These are phyloP conservation scores for Isabelozyma heimii DNA, from an alignment of 805 yeast species.

Conservation along the genomic window DNA sequence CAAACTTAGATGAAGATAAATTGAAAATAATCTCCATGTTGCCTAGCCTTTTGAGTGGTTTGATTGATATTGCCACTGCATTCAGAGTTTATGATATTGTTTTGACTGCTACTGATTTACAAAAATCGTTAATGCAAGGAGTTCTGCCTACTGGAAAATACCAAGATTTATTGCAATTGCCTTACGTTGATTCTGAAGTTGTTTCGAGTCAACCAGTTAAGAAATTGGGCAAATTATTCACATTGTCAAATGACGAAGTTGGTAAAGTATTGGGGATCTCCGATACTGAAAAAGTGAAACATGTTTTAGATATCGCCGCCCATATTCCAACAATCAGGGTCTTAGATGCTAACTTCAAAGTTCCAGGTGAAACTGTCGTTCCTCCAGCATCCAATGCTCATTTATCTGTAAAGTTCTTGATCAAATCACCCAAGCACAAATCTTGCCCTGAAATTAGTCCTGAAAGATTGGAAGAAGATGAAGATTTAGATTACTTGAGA, in stretches of 20 bases:
- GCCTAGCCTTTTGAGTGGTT: constrained; percentile 65
- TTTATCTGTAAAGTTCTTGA: constrained; percentile 69
- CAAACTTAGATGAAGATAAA: constrained; percentile 36
- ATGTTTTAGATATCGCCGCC: constrained; percentile 54
- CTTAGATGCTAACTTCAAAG: constrained; percentile 69
- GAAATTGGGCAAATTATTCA: constrained; percentile 68
- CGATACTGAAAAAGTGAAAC: constrained; percentile 43
- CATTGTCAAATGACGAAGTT: constrained; percentile 54
- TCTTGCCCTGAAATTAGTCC: constrained; percentile 47
- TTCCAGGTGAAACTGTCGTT: constrained; percentile 78
- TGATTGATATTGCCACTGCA: constrained; percentile 76
- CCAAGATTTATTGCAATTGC: constrained; percentile 77
- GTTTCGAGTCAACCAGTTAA: constrained; percentile 45
- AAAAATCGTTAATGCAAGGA: constrained; percentile 75
- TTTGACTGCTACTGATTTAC: constrained; percentile 57
- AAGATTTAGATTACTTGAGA: constrained; percentile 61
- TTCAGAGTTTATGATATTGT: constrained; percentile 75
- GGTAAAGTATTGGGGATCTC: constrained; percentile 54
- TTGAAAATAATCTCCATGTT: constrained; percentile 59
- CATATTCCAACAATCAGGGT: constrained; percentile 68
- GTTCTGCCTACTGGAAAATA: constrained; percentile 50
- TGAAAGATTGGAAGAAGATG: constrained; percentile 49
- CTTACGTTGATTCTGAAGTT: constrained; percentile 56
- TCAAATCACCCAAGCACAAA: constrained; percentile 71
- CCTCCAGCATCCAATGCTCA: constrained; percentile 69